Percentiles rank a stretch among this genome's conserved stretches.
Evolutionary conservation across 1,284 basidiomycete genomes (phyloP).

Genomic region (Heterobasidion irregulare): DNA sequence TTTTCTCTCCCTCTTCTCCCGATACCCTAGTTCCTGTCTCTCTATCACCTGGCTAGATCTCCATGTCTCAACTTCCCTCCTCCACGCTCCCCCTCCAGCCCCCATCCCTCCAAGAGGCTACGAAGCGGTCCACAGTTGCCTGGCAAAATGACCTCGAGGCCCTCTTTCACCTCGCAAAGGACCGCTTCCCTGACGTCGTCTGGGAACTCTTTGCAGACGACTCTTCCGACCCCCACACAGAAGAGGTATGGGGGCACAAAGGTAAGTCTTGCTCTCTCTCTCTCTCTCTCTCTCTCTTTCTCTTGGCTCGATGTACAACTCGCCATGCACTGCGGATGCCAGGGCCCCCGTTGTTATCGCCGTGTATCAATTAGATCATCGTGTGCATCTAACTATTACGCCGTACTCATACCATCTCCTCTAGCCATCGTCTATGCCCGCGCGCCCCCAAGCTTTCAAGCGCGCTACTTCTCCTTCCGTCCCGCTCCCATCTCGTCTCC

Average conservation of each 20-base stretch:
- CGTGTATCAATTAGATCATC: neutral
- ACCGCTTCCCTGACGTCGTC: slow-evolving; percentile 87
- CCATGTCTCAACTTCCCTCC: neutral
- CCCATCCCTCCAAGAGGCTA: slow-evolving; percentile 9
- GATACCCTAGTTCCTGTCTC: neutral
- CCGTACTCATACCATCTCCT: neutral
- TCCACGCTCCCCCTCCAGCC: neutral
- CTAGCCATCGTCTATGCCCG: slow-evolving; percentile 90
- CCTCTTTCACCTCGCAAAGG: slow-evolving; percentile 74
- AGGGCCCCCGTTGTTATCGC: neutral
- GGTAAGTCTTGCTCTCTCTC: slow-evolving; percentile 35
- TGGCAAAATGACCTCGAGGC: slow-evolving; percentile 76
- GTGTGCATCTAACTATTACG: slow-evolving; percentile 2
- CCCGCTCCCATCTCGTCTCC: slow-evolving; percentile 48
- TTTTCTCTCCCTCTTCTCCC: neutral
- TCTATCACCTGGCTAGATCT: neutral
- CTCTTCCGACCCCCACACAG: slow-evolving; percentile 32
- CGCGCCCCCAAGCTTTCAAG: slow-evolving; percentile 82
- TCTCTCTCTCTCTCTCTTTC: neutral
- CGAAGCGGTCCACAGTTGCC: slow-evolving; percentile 42
- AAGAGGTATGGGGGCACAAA: slow-evolving; percentile 84
- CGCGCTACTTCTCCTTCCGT: slow-evolving; percentile 73
- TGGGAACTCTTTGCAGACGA: slow-evolving; percentile 68
- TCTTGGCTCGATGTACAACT: neutral
- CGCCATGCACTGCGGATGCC: no score